Evolutionary conservation across 2,329 filamentous ascomycete species (phyloP), one percentile per base, ranked within the genome.

Genomic region (Pseudogymnoascus sp.): DNA sequence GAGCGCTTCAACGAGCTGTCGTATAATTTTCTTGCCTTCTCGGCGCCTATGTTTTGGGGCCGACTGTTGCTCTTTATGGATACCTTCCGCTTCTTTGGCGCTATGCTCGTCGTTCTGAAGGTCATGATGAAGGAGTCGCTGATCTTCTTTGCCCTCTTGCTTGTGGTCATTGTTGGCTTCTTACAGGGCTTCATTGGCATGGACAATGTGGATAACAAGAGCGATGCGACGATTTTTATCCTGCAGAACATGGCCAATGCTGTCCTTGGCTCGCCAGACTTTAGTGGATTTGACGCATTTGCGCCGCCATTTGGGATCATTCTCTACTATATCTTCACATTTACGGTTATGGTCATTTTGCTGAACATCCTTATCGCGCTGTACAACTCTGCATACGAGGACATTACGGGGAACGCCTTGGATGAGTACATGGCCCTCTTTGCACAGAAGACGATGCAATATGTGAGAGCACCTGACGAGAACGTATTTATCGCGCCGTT

Each of bases 401-500:
- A 90, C 74, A 88, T 91, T 65, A 89, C 87, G 26, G 84, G 83
- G 47, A 89, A 99, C 72, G 92, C 95, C 4, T 89, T 91, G 68
- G 95, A 99, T 75, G 95, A 99, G 75, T 99, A 92, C 76, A 87
- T 99, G 74, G 93, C 92, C 0, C 83, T 97, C 3, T 97, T 96
- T 76, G 84, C 91, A 0, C 90, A 96, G 69, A 96, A 96, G 77
- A 97, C 95, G 0, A 91, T 97, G 83, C 92, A 96, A 71, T 99
- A 97, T 71, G 91, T 97, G 17, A 90, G 95, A 60, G 95, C 95
- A 0, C 95, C 95, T 0, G 95, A 99, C 70, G 95, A 99, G 75
- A 99, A 99, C 69, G 95, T 99, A 63, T 99, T 95, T 77, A 96
- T 99, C 71, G 87, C 95, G 0, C 95, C 95, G 0, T 90, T 99